Conservation (phyloP, 805 yeast genomes). For the Cyberlindnera misumaiensis region DNA sequence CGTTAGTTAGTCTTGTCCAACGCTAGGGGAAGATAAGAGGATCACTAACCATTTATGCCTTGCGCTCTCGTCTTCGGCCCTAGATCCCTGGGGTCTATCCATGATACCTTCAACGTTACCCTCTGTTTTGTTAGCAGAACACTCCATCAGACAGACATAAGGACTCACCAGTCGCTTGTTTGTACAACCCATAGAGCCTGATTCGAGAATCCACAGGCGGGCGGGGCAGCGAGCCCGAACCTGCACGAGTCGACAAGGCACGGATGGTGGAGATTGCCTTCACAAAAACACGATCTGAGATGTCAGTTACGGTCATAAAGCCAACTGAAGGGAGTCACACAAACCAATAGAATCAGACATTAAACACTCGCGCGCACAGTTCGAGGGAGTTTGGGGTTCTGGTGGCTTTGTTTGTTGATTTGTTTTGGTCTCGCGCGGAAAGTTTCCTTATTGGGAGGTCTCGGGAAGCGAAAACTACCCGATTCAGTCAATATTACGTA, state of each 20-base stretch:
- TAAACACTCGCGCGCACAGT: no score
- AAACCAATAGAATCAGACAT: slow-evolving; percentile 1
- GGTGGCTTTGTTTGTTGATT: no score
- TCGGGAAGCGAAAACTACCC: no score
- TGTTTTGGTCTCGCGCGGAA: no score
- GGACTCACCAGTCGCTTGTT: slow-evolving; percentile 57
- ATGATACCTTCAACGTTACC: slow-evolving; percentile 71
- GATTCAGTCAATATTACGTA: no score
- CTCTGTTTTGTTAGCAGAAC: slow-evolving; percentile 24
- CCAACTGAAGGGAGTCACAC: background rate
- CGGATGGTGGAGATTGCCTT: slow-evolving; percentile 78
- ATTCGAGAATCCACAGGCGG: slow-evolving; percentile 71
- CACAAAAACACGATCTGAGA: slow-evolving; percentile 64
- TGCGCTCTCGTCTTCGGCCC: slow-evolving; percentile 59
- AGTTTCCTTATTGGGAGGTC: no score
- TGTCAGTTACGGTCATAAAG: background rate
- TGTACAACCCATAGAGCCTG: slow-evolving; percentile 71
- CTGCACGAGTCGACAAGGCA: slow-evolving; percentile 59
- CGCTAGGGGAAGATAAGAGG: no score
- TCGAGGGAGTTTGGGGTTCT: no score
- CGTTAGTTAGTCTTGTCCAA: background rate
- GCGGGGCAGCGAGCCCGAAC: slow-evolving; percentile 58
- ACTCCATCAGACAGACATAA: background rate
- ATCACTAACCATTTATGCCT: slow-evolving; percentile 43
- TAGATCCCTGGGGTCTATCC: slow-evolving; percentile 55